Evolutionary conservation across 331 rosid genomes (phyloP), one percentile per base, ranked within the genome.

Genomic region (Acacia concinna): DNA sequence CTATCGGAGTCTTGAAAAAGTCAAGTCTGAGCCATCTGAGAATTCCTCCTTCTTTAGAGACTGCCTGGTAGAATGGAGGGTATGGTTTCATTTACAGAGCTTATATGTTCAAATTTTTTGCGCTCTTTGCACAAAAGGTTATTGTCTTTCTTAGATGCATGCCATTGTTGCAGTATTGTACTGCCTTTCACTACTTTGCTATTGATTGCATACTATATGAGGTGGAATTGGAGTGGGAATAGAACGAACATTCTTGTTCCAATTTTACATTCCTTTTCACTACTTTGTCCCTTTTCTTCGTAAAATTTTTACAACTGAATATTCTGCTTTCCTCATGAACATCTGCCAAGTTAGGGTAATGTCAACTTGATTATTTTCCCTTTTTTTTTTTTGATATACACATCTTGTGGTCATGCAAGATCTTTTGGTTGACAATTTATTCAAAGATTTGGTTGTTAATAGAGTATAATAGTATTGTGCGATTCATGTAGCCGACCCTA

Each of bases 51-150:
- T 92, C 73, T 90, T 95, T 80, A 87, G 91, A 59, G 98, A 95
- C 73, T 91, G 97, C 84, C 94, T 95, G 32, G 59, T 86, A 5
- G 94, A 95, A 88, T 92, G 94, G 97, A 91, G 96, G 94, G 98
- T 95, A 87, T 75, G 89, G 18, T 34, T 34, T 64, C n/a, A n/a
- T 25, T 25, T 74, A 28, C 40, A 14, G 27, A 28, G 43, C 75
- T 49, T 1, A 6, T n/a, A 34, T 18, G 7, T 14, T 54, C 75
- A 17, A 21, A 31, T 11, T 81, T 30, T 74, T 40, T 10, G n/a
- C n/a, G 27, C 62, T 44, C 68, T 46, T 6, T 51, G 43, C n/a
- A 27, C 41, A 23, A 23, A 65, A 46, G 35, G 5, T 46, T 40
- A 13, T 0, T 46, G 7, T 3, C 13, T 43, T 71, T 44, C 12